phyloP scores from a whole-genome alignment of 2,329 filamentous ascomycete genomes.

The Lachnellula occidentalis region DNA sequence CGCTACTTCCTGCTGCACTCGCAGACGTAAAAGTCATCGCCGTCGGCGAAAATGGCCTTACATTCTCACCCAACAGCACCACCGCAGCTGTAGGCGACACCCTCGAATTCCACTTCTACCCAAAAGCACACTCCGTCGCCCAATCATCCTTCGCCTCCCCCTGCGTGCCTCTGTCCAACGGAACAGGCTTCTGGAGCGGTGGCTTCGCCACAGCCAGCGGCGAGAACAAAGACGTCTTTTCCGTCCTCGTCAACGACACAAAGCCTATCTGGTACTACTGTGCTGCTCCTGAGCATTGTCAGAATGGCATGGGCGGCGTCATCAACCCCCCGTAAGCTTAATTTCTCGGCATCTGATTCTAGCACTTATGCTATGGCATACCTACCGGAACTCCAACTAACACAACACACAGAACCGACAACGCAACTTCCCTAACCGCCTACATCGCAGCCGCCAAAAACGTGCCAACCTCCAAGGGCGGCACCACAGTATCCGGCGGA shows the following conservation, averaged over 20 bases:
- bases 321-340: conserved; percentile 36
- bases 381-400: neutral
- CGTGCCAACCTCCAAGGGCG: conserved; percentile 2
- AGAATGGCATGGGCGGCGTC: conserved; percentile 39
- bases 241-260: conserved; percentile 35
- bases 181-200: conserved; percentile 25
- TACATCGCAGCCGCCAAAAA: conserved; percentile 12
- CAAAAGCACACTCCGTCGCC: conserved; percentile 45
- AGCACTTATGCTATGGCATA: too few species aligned
- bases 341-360: too few species aligned
- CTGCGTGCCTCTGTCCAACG: conserved; percentile 27
- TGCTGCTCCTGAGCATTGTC: conserved; percentile 34
- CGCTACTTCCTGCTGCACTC: conserved; percentile 18
- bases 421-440: conserved; percentile 14
- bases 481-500: conserved; percentile 17
- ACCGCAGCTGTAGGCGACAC: conserved; percentile 44
- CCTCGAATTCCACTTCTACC: conserved; percentile 51
- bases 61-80: conserved; percentile 46
- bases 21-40: conserved; percentile 29
- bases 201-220: conserved; percentile 13
- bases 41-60: conserved; percentile 33
- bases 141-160: conserved; percentile 32
- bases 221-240: conserved; percentile 34
- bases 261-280: conserved; percentile 42
- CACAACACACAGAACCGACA: conserved; percentile 10